Evolutionary conservation across 139 green algal species (phyloP).

Genomic region (Bryopsis sp.): DNA sequence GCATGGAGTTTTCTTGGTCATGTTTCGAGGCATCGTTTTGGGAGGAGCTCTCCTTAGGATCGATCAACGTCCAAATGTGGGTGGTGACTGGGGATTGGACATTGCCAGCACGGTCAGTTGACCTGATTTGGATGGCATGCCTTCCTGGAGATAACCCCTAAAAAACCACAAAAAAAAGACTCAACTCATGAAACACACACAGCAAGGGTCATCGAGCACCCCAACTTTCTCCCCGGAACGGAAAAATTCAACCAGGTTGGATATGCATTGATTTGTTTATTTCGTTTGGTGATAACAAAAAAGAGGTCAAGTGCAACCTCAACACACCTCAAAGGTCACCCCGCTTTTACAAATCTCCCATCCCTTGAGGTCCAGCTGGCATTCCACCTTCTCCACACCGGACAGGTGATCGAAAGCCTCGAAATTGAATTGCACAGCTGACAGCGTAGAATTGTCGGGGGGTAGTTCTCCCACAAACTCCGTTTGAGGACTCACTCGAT

Average conservation of each 20-base stretch:
- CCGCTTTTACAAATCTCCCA: not conserved
- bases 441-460: not conserved
- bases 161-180: not conserved
- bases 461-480: not conserved
- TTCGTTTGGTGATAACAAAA: not conserved
- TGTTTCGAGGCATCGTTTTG: not conserved
- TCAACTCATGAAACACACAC: not conserved
- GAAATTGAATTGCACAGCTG: not conserved
- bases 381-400: not conserved
- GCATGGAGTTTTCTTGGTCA: not conserved
- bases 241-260: not conserved
- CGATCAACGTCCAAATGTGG: too few relatives aligned
- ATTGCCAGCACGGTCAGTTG: too few relatives aligned
- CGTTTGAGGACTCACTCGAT: not conserved
- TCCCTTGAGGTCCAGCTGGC: not conserved
- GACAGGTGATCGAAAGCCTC: not conserved
- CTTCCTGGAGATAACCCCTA: not conserved
- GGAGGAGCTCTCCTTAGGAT: too few relatives aligned
- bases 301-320: not conserved
- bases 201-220: not conserved
- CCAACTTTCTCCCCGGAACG: not conserved
- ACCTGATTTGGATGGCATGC: too few relatives aligned
- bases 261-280: not conserved
- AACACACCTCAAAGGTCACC: not conserved
- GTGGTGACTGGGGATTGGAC: too few relatives aligned